phyloP scores from a whole-genome alignment of 768 basidiomycete genomes.

The Tricholoma matsutake region DNA sequence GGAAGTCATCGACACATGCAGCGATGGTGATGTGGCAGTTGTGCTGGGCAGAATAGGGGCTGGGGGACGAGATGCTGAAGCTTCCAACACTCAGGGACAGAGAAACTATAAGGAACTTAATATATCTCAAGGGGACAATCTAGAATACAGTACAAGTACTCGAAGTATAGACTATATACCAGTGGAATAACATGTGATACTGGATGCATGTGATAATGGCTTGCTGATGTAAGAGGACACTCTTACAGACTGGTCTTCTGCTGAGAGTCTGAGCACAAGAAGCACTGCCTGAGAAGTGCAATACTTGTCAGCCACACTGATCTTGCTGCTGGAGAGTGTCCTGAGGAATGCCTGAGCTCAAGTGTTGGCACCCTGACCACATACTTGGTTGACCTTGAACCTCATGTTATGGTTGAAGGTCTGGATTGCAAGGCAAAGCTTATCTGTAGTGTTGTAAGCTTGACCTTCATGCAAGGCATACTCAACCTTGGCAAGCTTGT shows the following conservation, averaged over 20 bases:
- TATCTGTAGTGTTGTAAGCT: conserved; percentile 23
- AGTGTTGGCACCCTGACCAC: conserved; percentile 21
- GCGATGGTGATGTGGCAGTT: no score
- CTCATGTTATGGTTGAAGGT: conserved; percentile 18
- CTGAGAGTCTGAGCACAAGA: conserved; percentile 10
- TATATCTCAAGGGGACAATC: no score
- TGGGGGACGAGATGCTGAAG: no score
- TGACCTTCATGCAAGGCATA: conserved; percentile 23
- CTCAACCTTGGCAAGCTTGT: conserved; percentile 10
- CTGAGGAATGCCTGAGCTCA: conserved; percentile 18
- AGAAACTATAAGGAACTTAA: no score
- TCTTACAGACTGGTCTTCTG: conserved; percentile 9
- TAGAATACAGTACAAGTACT: no score
- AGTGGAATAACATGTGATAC: no score
- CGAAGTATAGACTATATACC: no score
- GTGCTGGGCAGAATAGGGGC: no score
- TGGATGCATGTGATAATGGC: no score
- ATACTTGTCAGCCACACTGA: conserved; percentile 16
- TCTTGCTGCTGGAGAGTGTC: conserved; percentile 13
- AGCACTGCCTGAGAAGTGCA: conserved; percentile 7
- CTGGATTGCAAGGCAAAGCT: conserved; percentile 18
- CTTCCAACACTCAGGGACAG: no score
- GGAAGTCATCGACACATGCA: no score
- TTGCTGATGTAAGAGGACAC: no score
- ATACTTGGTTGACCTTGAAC: conserved; percentile 19